Evolutionary conservation across 108 stramenopile genomes (phyloP).

Genomic region (Conticribra weissflogii): DNA sequence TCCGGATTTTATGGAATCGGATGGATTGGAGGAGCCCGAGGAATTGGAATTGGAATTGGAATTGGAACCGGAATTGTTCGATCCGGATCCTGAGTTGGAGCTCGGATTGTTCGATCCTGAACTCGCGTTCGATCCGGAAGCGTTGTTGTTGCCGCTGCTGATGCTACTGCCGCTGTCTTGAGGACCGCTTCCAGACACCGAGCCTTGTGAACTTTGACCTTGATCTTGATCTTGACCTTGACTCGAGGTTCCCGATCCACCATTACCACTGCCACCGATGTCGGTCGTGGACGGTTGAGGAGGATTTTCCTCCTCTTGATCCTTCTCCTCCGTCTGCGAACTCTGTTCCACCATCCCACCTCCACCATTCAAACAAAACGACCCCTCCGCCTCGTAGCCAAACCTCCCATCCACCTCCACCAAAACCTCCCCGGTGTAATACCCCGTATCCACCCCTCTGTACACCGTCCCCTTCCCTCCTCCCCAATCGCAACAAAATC

Average conservation of each 20-base stretch:
- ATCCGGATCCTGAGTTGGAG: background rate
- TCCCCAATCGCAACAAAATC: constrained; percentile 43
- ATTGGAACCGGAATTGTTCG: background rate
- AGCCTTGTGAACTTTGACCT: too few species aligned
- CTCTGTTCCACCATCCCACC: background rate
- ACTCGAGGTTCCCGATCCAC: background rate
- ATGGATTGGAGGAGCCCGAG: background rate
- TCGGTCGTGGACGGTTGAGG: background rate
- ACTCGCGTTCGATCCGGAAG: background rate
- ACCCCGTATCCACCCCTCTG: constrained; percentile 32
- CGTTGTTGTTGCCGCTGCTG: background rate
- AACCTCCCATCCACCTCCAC: constrained; percentile 40
- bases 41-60: background rate
- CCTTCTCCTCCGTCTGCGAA: background rate
- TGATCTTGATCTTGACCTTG: too few species aligned
- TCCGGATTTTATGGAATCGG: background rate
- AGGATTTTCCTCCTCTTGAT: background rate
- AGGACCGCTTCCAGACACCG: too few species aligned
- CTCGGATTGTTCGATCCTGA: background rate
- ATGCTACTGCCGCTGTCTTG: too few species aligned
- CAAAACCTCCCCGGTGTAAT: constrained; percentile 28
- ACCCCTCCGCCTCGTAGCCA: constrained; percentile 20
- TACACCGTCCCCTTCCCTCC: constrained; percentile 32
- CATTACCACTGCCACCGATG: constrained; percentile 4
- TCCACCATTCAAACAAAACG: constrained; percentile 29